Conservation (phyloP, 306 rosid species). For the Hippophae rhamnoides region DNA sequence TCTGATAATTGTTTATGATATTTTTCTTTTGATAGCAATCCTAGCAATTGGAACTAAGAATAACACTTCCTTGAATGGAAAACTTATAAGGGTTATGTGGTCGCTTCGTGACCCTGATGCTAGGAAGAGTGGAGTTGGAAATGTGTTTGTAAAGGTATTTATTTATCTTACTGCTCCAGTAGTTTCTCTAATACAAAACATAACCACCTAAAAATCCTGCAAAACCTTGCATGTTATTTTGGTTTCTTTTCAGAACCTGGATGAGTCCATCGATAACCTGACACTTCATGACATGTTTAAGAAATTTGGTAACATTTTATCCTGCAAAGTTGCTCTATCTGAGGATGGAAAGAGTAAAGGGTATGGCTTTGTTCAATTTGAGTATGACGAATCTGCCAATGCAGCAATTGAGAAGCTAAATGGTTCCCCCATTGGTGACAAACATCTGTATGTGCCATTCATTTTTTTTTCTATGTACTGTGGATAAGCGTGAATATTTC, state of each 20-base stretch:
- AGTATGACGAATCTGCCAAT: constrained; percentile 62
- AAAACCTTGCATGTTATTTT: constrained; percentile 12
- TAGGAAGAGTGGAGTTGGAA: constrained; percentile 59
- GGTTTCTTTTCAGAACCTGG: constrained; percentile 44
- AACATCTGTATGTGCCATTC: constrained; percentile 48
- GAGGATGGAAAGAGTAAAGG: constrained; percentile 87
- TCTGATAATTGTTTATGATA: background rate
- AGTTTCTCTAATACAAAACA: background rate
- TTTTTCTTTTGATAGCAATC: constrained; percentile 31
- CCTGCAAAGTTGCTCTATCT: constrained; percentile 64
- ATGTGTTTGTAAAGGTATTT: constrained; percentile 82
- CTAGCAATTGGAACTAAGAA: constrained; percentile 58
- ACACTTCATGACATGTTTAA: constrained; percentile 53
- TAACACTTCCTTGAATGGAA: constrained; percentile 52
- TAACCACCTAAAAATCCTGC: background rate
- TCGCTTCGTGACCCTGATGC: constrained; percentile 68
- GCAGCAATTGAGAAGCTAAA: constrained; percentile 65
- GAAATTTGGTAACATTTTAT: constrained; percentile 53
- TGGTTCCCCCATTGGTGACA: constrained; percentile 47
- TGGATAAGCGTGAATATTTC: background rate
- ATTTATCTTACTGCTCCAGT: constrained; percentile 7
- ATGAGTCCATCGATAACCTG: constrained; percentile 40
- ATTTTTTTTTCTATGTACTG: constrained; percentile 8
- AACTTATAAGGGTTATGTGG: constrained; percentile 69
- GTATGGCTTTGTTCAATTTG: constrained; percentile 86